A percentile compares a stretch with the other conserved stretches of the same genome.
phyloP scores from a whole-genome alignment of 2,329 filamentous ascomycete genomes.

The Metarhizium humberi region DNA sequence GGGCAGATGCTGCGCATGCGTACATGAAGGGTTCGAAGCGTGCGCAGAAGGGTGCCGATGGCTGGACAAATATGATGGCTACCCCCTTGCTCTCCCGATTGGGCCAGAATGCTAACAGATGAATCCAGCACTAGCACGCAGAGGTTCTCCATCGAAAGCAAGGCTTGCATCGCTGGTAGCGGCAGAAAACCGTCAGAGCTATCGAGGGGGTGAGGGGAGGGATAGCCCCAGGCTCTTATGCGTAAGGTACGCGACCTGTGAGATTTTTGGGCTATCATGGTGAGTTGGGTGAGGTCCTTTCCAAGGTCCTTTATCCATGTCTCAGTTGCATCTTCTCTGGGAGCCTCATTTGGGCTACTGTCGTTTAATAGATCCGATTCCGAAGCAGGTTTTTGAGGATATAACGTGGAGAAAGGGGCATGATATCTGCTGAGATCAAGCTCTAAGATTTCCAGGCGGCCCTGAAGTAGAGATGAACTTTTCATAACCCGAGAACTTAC shows the following conservation, averaged over 20 bases:
- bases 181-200: constrained; percentile 8
- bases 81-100: background rate
- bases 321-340: background rate
- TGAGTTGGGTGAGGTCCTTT: constrained; percentile 9
- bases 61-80: constrained; percentile 9
- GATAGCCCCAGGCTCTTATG: constrained; percentile 3
- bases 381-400: too few relatives aligned
- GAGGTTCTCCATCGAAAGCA: constrained; percentile 10
- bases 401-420: background rate
- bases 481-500: background rate
- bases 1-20: constrained; percentile 12
- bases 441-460: constrained; percentile 7
- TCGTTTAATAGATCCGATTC: too few relatives aligned
- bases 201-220: background rate
- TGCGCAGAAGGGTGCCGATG: constrained; percentile 9
- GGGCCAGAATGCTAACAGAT: background rate
- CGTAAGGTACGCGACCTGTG: constrained; percentile 6
- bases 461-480: background rate
- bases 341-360: background rate
- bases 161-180: constrained; percentile 7
- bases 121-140: constrained; percentile 10
- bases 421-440: constrained; percentile 5
- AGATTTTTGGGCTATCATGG: constrained; percentile 4
- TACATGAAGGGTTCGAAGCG: constrained; percentile 10
- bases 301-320: constrained; percentile 3